Evolutionary conservation across 305 asterid genomes (phyloP), one percentile per base, ranked within the genome.

Genomic region (Fraxinus angustifolia): DNA sequence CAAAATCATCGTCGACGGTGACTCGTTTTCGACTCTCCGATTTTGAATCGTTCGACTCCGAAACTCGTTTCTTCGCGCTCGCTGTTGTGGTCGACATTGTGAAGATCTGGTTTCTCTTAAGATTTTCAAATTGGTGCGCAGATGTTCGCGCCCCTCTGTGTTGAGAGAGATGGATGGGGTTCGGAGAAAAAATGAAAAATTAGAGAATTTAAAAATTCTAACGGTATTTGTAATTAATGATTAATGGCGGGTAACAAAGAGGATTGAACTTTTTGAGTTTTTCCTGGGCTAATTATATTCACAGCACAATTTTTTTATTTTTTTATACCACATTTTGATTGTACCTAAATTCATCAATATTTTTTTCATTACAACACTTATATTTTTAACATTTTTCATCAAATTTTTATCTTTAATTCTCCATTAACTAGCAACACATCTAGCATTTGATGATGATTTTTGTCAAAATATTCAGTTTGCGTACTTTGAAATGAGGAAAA

Each of bases 1-100:
- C 97, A 83, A 94, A 92, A 76, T 94, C 98, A 53, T 94, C 97
- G 4, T 91, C 99, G 70, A 85, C 85, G 26, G 21, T 7, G 72
- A 65, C 79, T 85, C 88, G 83, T 89, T 90, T 91, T 80, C 87
- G 88, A 83, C 87, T 90, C 85, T 91, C 93, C 86, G 92, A 26
- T 84, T 87, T 94, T 83, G 79, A 34, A 82, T 42, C 82, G 33
- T 79, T 90, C 84, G 90, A 73, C 75, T 91, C 96, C 76, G 88
- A 70, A 48, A 33, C 89, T 81, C 97, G 89, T 85, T 83, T 85
- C 79, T 90, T 90, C 77, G 78, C 58, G 86, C 85, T 90, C 80
- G 91, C 84, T 87, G 88, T 90, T 75, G 88, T 62, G 4, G 88
- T 90, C 72, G 93, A 89, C 98, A 92, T 92, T 81, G 17, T 70